Evolutionary conservation across 495 filamentous ascomycete genomes (phyloP).

Genomic region (Xylaria longipes): DNA sequence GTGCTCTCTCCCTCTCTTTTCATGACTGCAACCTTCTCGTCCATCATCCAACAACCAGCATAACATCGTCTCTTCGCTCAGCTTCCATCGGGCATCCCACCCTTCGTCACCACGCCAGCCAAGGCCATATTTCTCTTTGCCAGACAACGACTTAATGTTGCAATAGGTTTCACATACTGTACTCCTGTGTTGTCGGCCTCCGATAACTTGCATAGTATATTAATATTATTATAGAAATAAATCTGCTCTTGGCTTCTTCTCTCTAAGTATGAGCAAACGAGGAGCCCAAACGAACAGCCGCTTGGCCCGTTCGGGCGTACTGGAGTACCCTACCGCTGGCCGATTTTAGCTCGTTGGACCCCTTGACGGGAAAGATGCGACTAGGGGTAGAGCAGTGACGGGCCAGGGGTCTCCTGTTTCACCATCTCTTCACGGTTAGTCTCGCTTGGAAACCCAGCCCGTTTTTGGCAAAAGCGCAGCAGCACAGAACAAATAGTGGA

Average conservation of each 20-base stretch:
- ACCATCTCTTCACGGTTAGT: conserved; percentile 23
- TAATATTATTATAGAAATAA: no score
- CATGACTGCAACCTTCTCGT: neutral
- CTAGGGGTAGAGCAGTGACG: conserved; percentile 3
- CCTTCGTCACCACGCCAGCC: neutral
- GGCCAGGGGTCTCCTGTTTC: conserved; percentile 20
- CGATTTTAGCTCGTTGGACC: neutral
- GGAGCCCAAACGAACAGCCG: neutral
- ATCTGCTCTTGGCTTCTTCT: neutral
- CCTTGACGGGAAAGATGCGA: neutral
- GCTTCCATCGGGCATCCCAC: neutral
- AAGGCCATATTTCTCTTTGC: neutral
- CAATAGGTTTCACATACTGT: neutral
- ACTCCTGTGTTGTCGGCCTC: neutral
- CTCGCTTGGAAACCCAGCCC: neutral
- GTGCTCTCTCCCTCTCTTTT: neutral
- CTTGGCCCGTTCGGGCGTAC: no score
- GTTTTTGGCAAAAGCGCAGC: conserved; percentile 7
- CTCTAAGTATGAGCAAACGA: neutral
- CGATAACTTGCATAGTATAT: neutral
- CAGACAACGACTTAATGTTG: neutral
- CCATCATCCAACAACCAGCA: neutral
- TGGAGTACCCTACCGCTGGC: neutral
- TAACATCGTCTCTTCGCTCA: neutral
- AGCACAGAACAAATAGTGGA: conserved; percentile 12